Conservation (phyloP, 495 filamentous ascomycete species). For the Podospora appendiculata region DNA sequence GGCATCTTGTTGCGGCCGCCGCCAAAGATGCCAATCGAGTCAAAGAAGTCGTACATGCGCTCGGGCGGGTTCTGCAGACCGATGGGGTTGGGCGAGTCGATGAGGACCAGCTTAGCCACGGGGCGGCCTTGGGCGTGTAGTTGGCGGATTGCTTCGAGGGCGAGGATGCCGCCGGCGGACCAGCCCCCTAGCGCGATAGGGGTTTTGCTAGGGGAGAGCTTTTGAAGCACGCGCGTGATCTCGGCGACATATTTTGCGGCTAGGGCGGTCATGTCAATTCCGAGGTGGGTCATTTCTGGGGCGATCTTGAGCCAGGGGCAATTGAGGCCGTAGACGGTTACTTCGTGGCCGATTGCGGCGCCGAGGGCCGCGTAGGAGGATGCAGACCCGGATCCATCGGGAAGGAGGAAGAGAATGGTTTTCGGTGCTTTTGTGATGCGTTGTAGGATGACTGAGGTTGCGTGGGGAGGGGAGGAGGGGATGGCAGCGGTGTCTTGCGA, state of each 20-base stretch:
- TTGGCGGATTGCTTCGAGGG: slow-evolving; percentile 72
- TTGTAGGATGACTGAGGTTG: slow-evolving; percentile 50
- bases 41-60: too few species aligned
- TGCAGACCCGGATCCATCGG: slow-evolving; percentile 68
- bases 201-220: slow-evolving; percentile 46
- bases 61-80: too few species aligned
- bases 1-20: too few species aligned
- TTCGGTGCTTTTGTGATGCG: slow-evolving; percentile 53
- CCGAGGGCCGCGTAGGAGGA: slow-evolving; percentile 52
- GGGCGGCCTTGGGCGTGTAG: slow-evolving; percentile 22
- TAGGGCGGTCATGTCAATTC: slow-evolving; percentile 40
- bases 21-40: too few species aligned
- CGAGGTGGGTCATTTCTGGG: slow-evolving; percentile 46
- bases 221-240: slow-evolving; percentile 37
- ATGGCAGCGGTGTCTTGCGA: slow-evolving; percentile 46
- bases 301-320: slow-evolving; percentile 51
- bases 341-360: slow-evolving; percentile 35
- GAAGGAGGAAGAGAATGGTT: slow-evolving; percentile 61
- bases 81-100: too few species aligned
- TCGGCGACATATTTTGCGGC: slow-evolving; percentile 49
- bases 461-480: slow-evolving; percentile 62
- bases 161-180: slow-evolving; percentile 84
- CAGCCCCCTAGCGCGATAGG: slow-evolving; percentile 67
- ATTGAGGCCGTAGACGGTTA: slow-evolving; percentile 57
- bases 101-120: too few species aligned